Evolutionary conservation across 768 basidiomycete genomes (phyloP), one percentile per base, ranked within the genome.

Genomic region (Naganishia vishniacii): DNA sequence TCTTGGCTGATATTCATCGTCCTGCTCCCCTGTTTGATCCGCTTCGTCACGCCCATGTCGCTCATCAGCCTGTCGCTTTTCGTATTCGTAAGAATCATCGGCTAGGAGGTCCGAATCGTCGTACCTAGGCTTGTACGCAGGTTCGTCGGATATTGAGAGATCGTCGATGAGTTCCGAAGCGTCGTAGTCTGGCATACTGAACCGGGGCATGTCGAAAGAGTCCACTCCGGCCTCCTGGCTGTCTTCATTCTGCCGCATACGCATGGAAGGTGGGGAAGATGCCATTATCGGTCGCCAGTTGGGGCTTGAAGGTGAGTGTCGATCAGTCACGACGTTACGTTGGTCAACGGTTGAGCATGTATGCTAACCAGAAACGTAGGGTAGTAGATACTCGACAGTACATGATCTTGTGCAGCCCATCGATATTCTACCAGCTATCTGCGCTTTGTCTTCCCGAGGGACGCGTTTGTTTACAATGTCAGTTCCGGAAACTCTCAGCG

Each of bases 121-220:
- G 23, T 56, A 56, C 12, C 31, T 29, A 23, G 34, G 34, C 6
- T 56, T 56, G 53, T 23, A 56, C 8, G 34, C 34, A 56, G 53
- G 53, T 23, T 16, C 25, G 12, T 23, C 53, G 37, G 31, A 15
- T 3, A 56, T 34, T 5, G 53, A 56, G 23, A 56, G 53, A 34
- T 56, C 31, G n/a, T 37, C 53, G 11, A 56, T 41, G 4, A 56
- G 53, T n/a, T 23, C 53, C 8, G 53, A 56, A 37, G 53, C 37
- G 31, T 56, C 53, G 53, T 56, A 37, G 3, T 56, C 53, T 9
- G 18, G 3, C 53, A 56, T 56, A 34, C 40, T 37, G n/a, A 56
- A 40, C 23, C 26, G 37, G 11, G 53, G 53, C 53, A 56, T 56
- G 23, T 56, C 53, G 23, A 56, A 56, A 23, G 53, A 56, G 37